These are phyloP conservation scores for Penicillium coprophilum DNA, from an alignment of 495 filamentous ascomycete genomes.

Conservation along the genomic window DNA sequence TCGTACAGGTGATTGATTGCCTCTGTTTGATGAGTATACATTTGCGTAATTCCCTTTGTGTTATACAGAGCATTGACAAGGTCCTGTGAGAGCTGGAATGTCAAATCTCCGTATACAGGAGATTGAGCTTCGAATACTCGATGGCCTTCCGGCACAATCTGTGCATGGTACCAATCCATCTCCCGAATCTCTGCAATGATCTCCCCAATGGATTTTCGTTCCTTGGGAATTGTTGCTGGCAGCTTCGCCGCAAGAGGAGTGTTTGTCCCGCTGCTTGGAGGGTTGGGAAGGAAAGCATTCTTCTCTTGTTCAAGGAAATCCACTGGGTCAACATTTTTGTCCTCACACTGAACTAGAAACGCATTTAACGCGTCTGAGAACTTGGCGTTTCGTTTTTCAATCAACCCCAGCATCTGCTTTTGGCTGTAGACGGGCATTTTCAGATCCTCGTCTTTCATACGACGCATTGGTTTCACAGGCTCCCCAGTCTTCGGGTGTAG, in stretches of 20 bases:
- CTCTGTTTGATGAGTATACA: constrained; percentile 95
- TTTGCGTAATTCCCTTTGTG: constrained; percentile 73
- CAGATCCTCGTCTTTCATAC: constrained; percentile 71
- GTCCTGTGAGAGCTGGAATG: constrained; percentile 83
- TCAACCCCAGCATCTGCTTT: constrained; percentile 84
- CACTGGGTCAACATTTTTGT: constrained; percentile 65
- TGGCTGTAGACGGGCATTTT: constrained; percentile 94
- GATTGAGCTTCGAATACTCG: constrained; percentile 87
- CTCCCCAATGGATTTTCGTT: constrained; percentile 77
- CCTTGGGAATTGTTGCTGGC: constrained; percentile 72
- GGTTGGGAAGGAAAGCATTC: constrained; percentile 45
- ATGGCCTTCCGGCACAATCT: constrained; percentile 94
- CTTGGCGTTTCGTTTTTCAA: constrained; percentile 88
- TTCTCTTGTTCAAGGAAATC: constrained; percentile 54
- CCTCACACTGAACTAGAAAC: constrained; percentile 73
- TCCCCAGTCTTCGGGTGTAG: constrained; percentile 69
- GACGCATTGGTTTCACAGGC: constrained; percentile 59
- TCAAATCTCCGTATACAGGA: constrained; percentile 77
- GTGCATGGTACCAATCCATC: constrained; percentile 82
- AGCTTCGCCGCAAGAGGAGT: constrained; percentile 45
- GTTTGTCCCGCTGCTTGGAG: constrained; percentile 47
- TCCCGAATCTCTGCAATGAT: constrained; percentile 83
- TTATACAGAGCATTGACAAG: constrained; percentile 95
- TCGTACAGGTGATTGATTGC: constrained; percentile 88
- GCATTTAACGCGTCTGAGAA: constrained; percentile 74